Base-by-base conservation (phyloP, 1,284 basidiomycete species). In the Inonotus obliquus region DNA sequence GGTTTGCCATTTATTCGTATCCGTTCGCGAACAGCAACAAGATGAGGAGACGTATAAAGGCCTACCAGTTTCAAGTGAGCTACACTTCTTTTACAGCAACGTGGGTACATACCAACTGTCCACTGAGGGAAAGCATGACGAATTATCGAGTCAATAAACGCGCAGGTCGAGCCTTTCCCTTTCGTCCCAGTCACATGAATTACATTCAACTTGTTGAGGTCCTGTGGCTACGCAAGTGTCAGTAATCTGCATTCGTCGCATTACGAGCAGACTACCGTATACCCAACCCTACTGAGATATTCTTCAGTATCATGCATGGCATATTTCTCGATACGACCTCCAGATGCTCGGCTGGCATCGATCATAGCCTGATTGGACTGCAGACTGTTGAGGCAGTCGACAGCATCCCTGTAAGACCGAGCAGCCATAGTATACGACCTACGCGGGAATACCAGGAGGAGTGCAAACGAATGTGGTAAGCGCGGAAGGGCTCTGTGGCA, bases 171-270 rank as follows among this genome's bases (percentile, higher is more conserved):
- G 2, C 97, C 97, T 73, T 99, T 99, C 51, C 97, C 97, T 76
- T 99, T 99, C 4, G 97, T 99, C 2, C 97, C 97, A 13, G 97
- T 96, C 69, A 99, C 89, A 77, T 99, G 97, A 37, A 99, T 84
- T 60, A 96, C 94, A 73, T 98, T 97, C 65, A 99, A 80, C 53
- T 77, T 76, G 73, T 99, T 96, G 57, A 99, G 79, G 67, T 96
- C 89, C 58, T 83, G 76, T 27, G 91, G 84, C 93, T 94, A 71
- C 61, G 48, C 49, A 54, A 37, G 56, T 61, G 47, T 64, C 55
- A 54, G 58, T 58, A 58, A 62, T 60, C 55, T n/a, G 32, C 14
- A 17, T 49, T 51, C 14, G 25, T 19, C 59, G 45, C 7, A 47
- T 38, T 21, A 54, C 32, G 48, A 41, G 53, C 48, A 59, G 19